Evolutionary conservation across 2,329 filamentous ascomycete genomes (phyloP), one percentile per base, ranked within the genome.

Genomic region (Xylaria sp.): DNA sequence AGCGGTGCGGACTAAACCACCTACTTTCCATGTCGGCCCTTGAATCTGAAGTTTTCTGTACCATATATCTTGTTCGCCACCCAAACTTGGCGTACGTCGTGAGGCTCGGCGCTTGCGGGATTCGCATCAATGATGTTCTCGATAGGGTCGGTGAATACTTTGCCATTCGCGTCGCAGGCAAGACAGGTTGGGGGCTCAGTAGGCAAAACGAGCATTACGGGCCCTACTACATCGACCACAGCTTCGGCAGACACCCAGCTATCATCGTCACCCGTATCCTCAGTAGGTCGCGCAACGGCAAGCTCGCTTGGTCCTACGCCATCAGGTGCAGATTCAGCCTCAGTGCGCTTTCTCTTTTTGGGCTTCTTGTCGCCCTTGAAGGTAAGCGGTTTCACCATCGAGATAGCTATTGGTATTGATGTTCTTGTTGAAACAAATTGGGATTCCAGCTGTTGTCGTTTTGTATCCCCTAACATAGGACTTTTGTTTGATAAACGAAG

Each of bases 291-390:
- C 31, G 66, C 65, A 15, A 67, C 72, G 44, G 77, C 76, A 54
- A 78, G 72, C 60, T 75, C 74, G 29, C 68, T 80, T 65, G 71
- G 70, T 41, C 72, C 76, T 51, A 71, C 73, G 46, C 67, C 68
- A 35, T 48, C 38, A 27, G 57, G 15, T 17, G 40, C 29, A 9
- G 46, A n/a, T 43, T 65, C 65, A 43, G 79, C 79, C 54, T 82
- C 80, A 48, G 84, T 78, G 69, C 91, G 87, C 84, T 97, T 97
- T 76, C 92, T 86, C 83, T 97, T 97, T 78, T 95, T 97, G 62
- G 86, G 80, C 80, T 95, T 95, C 78, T 96, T 97, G 80, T 99
- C 95, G 82, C 95, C 95, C 80, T 99, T 99, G 84, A 99, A 99
- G 49, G 87, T 83, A 60, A 99, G 85, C 48, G 94, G 89, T 76